phyloP scores from a whole-genome alignment of 2,329 filamentous ascomycete species.

The Pseudogymnoascus sp. region DNA sequence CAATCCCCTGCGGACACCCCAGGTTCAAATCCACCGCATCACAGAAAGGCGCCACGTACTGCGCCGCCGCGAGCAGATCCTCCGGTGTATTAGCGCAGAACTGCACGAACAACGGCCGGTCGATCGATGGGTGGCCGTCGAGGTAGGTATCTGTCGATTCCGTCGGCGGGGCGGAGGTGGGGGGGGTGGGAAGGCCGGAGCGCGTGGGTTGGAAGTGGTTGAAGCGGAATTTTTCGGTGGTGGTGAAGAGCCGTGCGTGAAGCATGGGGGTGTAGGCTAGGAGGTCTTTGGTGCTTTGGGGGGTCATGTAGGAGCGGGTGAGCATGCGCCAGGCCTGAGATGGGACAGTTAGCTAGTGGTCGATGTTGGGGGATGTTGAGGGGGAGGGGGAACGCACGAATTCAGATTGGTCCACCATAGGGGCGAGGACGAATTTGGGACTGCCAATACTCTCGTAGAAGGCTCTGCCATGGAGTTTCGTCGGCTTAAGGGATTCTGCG shows the following conservation, averaged over 20 bases:
- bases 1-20: constrained; percentile 93
- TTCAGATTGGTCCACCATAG: constrained; percentile 98
- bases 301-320: constrained; percentile 79
- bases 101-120: constrained; percentile 88
- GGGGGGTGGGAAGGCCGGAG: constrained; percentile 29
- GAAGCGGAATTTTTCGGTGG: constrained; percentile 66
- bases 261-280: constrained; percentile 95
- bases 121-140: constrained; percentile 76
- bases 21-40: constrained; percentile 94
- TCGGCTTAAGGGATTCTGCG: not conserved
- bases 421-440: constrained; percentile 82
- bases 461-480: constrained; percentile 70
- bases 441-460: constrained; percentile 95
- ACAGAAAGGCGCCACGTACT: constrained; percentile 73
- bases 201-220: constrained; percentile 65
- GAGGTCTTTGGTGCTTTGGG: constrained; percentile 53
- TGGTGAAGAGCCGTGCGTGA: constrained; percentile 79
- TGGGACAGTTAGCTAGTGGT: not conserved
- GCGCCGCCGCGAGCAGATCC: constrained; percentile 70
- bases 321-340: constrained; percentile 95
- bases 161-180: constrained; percentile 25
- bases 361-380: not conserved
- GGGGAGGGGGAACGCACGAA: constrained; percentile 56
- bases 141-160: constrained; percentile 46
- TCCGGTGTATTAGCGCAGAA: constrained; percentile 87